A percentile compares a stretch with the other conserved stretches of the same genome.
phyloP scores from a whole-genome alignment of 352 stramenopile species.

The Globisporangium sylvaticum region DNA sequence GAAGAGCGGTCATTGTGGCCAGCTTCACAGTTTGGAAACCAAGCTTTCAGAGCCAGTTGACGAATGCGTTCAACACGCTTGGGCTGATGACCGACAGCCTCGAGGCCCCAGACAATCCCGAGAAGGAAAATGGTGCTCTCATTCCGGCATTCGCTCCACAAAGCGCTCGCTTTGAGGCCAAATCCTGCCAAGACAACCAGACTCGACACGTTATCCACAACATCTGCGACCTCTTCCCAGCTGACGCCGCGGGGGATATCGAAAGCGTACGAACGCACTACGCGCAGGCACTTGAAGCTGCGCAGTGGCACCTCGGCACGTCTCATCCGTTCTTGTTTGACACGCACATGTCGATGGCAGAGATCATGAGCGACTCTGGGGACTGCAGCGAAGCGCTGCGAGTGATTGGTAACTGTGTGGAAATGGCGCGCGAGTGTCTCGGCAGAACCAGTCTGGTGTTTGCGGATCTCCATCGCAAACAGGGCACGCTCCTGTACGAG shows the following conservation, averaged over 20 bases:
- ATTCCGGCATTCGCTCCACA: neutral
- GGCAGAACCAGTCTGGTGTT: slow-evolving; percentile 46
- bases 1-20: neutral
- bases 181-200: neutral
- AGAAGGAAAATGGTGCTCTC: neutral
- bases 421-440: slow-evolving; percentile 36
- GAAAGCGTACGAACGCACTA: slow-evolving; percentile 20
- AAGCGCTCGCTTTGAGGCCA: slow-evolving; percentile 8
- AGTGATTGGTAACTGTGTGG: slow-evolving; percentile 22
- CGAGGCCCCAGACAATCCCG: neutral
- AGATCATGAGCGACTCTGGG: slow-evolving; percentile 25
- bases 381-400: slow-evolving; percentile 26
- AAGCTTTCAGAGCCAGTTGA: slow-evolving; percentile 17
- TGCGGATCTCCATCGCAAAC: slow-evolving; percentile 37
- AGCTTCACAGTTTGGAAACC: too few relatives aligned
- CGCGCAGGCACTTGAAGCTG: slow-evolving; percentile 23
- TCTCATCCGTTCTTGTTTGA: slow-evolving; percentile 37
- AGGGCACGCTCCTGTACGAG: slow-evolving; percentile 34
- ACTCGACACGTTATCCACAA: slow-evolving; percentile 18
- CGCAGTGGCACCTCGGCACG: slow-evolving; percentile 39
- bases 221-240: slow-evolving; percentile 31
- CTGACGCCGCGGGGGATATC: slow-evolving; percentile 25
- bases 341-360: slow-evolving; percentile 43
- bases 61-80: slow-evolving; percentile 23
- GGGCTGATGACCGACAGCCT: slow-evolving; percentile 36